Conservation (phyloP, 495 filamentous ascomycete genomes). For the Trichoderma reesei region DNA sequence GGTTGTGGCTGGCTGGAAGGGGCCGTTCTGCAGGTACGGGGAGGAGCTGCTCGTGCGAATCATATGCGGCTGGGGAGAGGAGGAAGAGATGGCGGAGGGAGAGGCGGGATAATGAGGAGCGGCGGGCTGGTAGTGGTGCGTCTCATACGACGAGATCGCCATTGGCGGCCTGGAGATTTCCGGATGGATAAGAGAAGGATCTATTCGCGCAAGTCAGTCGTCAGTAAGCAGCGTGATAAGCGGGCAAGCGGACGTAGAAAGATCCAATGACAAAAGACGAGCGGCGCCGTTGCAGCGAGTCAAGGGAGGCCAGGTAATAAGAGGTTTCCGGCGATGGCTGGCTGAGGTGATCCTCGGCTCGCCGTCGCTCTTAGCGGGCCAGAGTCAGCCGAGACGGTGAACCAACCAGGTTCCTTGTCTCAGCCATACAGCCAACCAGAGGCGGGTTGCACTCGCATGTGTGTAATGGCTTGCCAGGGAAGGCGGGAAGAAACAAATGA, state of each 20-base stretch:
- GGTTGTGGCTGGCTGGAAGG: slow-evolving; percentile 17
- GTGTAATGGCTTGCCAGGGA: neutral
- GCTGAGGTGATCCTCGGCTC: neutral
- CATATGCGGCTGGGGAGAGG: slow-evolving; percentile 31
- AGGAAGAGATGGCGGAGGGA: slow-evolving; percentile 28
- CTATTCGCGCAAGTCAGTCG: slow-evolving; percentile 18
- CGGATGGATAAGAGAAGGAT: slow-evolving; percentile 40
- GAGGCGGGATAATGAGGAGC: slow-evolving; percentile 33
- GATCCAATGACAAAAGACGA: neutral
- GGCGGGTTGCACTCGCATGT: neutral
- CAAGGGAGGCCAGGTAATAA: neutral
- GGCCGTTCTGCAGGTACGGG: slow-evolving; percentile 30
- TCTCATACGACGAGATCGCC: slow-evolving; percentile 34
- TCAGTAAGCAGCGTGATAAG: slow-evolving; percentile 23
- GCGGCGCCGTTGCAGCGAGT: neutral
- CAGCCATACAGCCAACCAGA: neutral
- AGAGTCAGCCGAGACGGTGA: neutral
- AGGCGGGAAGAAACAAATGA: slow-evolving; percentile 18
- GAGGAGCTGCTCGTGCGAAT: slow-evolving; percentile 34
- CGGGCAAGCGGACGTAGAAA: slow-evolving; percentile 11
- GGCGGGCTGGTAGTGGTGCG: slow-evolving; percentile 28
- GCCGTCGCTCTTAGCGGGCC: neutral
- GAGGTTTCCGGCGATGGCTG: neutral
- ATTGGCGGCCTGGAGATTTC: slow-evolving; percentile 33
- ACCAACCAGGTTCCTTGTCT: neutral